Evolutionary conservation across 2,329 filamentous ascomycete species (phyloP).

Genomic region (Trichoderma aggressivum): DNA sequence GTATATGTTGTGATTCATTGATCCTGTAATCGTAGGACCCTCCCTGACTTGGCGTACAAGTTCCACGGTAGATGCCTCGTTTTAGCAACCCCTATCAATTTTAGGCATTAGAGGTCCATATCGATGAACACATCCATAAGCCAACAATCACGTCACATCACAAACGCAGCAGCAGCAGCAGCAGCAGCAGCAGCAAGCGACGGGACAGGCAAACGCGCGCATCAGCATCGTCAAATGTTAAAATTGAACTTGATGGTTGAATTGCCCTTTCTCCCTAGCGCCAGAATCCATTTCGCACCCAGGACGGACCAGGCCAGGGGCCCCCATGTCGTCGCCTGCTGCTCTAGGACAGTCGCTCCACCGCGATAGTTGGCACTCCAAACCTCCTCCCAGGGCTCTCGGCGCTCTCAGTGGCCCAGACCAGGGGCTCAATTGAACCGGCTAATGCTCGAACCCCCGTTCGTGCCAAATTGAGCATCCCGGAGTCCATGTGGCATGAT

Average conservation of each 20-base stretch:
- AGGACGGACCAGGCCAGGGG: neutral
- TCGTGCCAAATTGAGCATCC: constrained; percentile 17
- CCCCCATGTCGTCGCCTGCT: constrained; percentile 4
- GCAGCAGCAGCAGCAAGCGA: neutral
- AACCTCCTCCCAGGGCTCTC: neutral
- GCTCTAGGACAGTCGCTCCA: constrained; percentile 6
- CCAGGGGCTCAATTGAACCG: constrained; percentile 9
- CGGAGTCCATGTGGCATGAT: constrained; percentile 12
- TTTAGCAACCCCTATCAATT: neutral
- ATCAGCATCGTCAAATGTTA: constrained; percentile 6
- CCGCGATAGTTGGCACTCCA: constrained; percentile 4
- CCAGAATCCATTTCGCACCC: neutral
- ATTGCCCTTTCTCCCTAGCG: neutral
- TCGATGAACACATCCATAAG: neutral
- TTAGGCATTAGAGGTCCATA: too few relatives aligned
- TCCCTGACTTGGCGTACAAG: neutral
- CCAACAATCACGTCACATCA: neutral
- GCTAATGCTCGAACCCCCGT: constrained; percentile 10
- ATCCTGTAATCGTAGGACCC: neutral
- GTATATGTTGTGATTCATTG: neutral
- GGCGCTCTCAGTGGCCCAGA: constrained; percentile 10
- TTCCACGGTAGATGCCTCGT: neutral
- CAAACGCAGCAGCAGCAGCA: neutral
- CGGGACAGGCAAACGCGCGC: neutral
- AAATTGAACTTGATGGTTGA: neutral